Conservation (phyloP, 345 rosid genomes). For the Tarenaya hassleriana region DNA sequence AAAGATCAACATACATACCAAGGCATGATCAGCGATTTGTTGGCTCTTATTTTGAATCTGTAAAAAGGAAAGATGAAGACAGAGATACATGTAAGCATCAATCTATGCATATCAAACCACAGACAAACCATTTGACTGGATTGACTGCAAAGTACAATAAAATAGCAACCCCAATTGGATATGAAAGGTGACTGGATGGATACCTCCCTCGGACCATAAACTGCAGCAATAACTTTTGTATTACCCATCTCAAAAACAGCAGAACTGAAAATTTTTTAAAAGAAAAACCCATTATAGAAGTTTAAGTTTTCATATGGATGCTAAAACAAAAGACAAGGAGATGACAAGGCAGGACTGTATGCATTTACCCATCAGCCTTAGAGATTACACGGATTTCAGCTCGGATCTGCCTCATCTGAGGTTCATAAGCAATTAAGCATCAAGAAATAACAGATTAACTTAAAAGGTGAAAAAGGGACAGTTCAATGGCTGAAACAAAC, state of each 20-base stretch:
- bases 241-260: slow-evolving; percentile 95
- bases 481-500: neutral
- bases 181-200: neutral
- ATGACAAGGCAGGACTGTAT: neutral
- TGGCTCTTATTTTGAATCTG: slow-evolving; percentile 82
- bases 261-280: slow-evolving; percentile 59
- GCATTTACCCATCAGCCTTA: slow-evolving; percentile 71
- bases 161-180: neutral
- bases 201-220: slow-evolving; percentile 96
- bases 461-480: neutral
- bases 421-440: slow-evolving; percentile 16
- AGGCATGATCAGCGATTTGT: slow-evolving; percentile 57
- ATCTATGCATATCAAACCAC: neutral
- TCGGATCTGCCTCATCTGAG: slow-evolving; percentile 83
- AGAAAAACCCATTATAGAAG: neutral
- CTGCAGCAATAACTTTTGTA: slow-evolving; percentile 94
- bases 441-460: neutral
- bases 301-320: neutral
- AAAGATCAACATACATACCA: slow-evolving; percentile 38
- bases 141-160: neutral
- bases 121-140: neutral
- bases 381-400: slow-evolving; percentile 74
- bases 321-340: neutral
- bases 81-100: no score
- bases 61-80: neutral